These are phyloP conservation scores for Kregervanrija fluxuum DNA, from an alignment of 805 yeast species.

Conservation along the genomic window DNA sequence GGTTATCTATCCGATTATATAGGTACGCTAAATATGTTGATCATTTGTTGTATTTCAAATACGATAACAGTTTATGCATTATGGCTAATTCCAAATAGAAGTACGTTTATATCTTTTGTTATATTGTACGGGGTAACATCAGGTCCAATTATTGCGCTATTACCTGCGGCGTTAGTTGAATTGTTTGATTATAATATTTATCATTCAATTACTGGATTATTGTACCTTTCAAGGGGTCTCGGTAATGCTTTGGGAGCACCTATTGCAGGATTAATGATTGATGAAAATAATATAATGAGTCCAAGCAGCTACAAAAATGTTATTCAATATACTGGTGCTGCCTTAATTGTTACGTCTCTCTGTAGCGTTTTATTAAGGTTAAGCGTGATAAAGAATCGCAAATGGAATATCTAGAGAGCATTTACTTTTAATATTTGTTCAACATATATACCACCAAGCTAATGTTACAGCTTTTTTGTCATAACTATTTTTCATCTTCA, in stretches of 20 bases:
- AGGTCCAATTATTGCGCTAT: conserved; percentile 28
- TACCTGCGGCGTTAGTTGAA: conserved; percentile 29
- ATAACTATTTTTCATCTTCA: too few species aligned
- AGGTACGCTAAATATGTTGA: conserved; percentile 36
- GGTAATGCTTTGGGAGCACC: conserved; percentile 31
- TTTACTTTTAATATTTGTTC: too few species aligned
- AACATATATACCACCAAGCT: too few species aligned
- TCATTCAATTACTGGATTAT: conserved; percentile 28
- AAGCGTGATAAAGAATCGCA: background rate
- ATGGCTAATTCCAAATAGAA: conserved; percentile 28
- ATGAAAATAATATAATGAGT: background rate
- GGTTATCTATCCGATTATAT: conserved; percentile 33
- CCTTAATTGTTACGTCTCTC: background rate
- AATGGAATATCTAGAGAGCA: background rate
- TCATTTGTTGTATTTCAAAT: conserved; percentile 30
- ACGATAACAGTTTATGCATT: conserved; percentile 28
- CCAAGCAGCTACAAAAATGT: background rate
- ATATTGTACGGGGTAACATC: conserved; percentile 30
- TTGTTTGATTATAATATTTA: conserved; percentile 28
- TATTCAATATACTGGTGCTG: conserved; percentile 4
- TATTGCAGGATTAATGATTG: conserved; percentile 27
- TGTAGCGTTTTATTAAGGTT: background rate
- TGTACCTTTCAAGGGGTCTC: conserved; percentile 29
- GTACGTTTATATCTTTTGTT: conserved; percentile 26
- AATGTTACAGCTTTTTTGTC: too few species aligned